Evolutionary conservation across 495 filamentous ascomycete genomes (phyloP).

Genomic region (Parachaetomium inaequale): DNA sequence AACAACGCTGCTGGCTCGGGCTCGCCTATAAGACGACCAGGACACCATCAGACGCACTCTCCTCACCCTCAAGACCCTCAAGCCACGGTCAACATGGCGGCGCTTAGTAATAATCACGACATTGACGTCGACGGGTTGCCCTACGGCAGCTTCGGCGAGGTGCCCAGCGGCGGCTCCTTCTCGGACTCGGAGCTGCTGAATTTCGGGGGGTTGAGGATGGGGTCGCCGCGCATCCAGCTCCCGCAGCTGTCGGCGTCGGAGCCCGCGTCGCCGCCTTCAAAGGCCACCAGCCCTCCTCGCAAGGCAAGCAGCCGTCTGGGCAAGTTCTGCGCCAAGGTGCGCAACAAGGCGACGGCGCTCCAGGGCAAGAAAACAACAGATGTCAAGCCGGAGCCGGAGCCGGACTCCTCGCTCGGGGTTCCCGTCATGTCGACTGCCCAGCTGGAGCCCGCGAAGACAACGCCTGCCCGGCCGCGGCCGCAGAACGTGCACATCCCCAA

Average conservation of each 20-base stretch:
- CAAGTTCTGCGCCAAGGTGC: constrained; percentile 28
- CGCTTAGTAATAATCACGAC: neutral
- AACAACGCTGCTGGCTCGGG: constrained; percentile 5
- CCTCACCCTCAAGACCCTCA: constrained; percentile 7
- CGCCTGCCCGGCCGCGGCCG: constrained; percentile 14
- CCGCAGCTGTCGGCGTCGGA: constrained; percentile 28
- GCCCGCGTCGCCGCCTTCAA: constrained; percentile 28
- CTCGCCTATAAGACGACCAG: neutral
- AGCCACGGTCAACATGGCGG: constrained; percentile 1
- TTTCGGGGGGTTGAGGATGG: constrained; percentile 45
- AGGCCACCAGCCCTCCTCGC: constrained; percentile 24
- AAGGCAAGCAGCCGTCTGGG: constrained; percentile 31
- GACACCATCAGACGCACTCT: constrained; percentile 8
- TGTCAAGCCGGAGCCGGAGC: neutral
- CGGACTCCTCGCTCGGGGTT: neutral
- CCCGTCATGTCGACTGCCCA: constrained; percentile 26
- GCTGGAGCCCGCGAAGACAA: constrained; percentile 20
- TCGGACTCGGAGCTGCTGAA: constrained; percentile 48
- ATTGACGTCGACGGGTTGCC: constrained; percentile 11
- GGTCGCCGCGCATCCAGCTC: constrained; percentile 34
- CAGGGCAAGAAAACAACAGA: constrained; percentile 17
- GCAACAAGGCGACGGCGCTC: constrained; percentile 28
- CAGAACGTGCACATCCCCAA: constrained; percentile 19
- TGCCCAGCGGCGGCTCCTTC: constrained; percentile 36
- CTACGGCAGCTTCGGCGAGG: constrained; percentile 13